phyloP scores from a whole-genome alignment of 352 stramenopile genomes.

The Thalassiosira hispida region DNA sequence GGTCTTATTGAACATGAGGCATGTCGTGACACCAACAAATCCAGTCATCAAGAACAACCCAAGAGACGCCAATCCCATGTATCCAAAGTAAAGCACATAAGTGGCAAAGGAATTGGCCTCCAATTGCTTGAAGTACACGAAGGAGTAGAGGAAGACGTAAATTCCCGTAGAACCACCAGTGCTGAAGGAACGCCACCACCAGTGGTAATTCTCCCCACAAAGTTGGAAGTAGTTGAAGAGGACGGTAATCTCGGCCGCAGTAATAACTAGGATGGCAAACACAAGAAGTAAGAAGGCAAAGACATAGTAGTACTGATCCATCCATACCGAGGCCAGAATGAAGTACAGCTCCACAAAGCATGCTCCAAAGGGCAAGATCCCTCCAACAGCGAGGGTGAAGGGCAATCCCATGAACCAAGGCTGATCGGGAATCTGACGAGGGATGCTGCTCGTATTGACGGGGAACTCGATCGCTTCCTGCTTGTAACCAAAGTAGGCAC shows the following conservation, averaged over 20 bases:
- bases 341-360: slow-evolving; percentile 99
- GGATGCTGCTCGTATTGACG: slow-evolving; percentile 97
- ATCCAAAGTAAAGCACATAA: slow-evolving; percentile 99
- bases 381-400: slow-evolving; percentile 93
- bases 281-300: slow-evolving; percentile 99
- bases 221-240: slow-evolving; percentile 99
- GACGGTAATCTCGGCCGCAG: slow-evolving; percentile 99
- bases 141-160: slow-evolving; percentile 99
- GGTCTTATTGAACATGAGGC: slow-evolving; percentile 83
- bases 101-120: slow-evolving; percentile 92
- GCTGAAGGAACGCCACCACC: slow-evolving; percentile 99
- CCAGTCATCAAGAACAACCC: slow-evolving; percentile 85
- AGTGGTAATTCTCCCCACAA: slow-evolving; percentile 99
- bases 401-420: slow-evolving; percentile 97
- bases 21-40: slow-evolving; percentile 73
- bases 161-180: slow-evolving; percentile 94
- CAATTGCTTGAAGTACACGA: slow-evolving; percentile 97
- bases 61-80: slow-evolving; percentile 98
- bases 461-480: slow-evolving; percentile 93
- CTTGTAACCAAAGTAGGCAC: slow-evolving; percentile 98
- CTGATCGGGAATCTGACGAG: slow-evolving; percentile 95
- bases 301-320: slow-evolving; percentile 98
- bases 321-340: slow-evolving; percentile 94
- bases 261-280: slow-evolving; percentile 98
- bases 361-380: slow-evolving; percentile 98